Conservation (phyloP, 371 early-diverging fungal species). For the Batrachochytrium dendrobatidis region DNA sequence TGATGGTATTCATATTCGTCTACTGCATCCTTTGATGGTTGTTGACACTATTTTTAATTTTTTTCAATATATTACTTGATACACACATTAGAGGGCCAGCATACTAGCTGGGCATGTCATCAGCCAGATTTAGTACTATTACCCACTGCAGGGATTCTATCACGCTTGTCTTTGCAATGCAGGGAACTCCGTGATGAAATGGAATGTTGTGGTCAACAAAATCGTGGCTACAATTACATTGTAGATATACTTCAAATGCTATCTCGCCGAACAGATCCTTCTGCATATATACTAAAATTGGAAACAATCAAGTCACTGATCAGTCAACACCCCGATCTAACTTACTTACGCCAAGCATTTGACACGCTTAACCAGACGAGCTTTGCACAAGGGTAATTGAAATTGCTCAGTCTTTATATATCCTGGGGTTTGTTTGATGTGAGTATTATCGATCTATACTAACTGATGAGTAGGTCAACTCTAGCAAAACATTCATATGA, state of each 20-base stretch:
- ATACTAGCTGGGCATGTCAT: not conserved
- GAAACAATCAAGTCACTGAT: not conserved
- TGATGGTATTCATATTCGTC: not conserved
- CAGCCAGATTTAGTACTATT: conserved; percentile 1
- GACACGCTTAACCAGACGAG: not conserved
- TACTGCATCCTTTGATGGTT: conserved; percentile 2
- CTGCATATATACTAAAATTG: not conserved
- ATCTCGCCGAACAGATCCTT: not conserved
- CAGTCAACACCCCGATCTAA: not conserved
- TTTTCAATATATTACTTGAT: too few species aligned
- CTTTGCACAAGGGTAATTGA: too few species aligned
- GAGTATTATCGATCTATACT: too few species aligned
- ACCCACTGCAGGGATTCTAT: not conserved
- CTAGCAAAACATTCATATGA: too few species aligned
- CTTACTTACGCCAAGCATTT: not conserved
- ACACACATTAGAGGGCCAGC: not conserved
- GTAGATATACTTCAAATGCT: not conserved
- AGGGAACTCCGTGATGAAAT: not conserved
- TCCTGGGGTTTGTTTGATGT: too few species aligned
- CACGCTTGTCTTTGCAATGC: not conserved
- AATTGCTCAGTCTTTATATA: too few species aligned
- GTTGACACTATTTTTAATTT: too few species aligned
- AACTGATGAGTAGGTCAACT: too few species aligned
- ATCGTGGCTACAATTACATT: not conserved
- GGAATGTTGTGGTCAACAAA: too few species aligned